phyloP scores from a whole-genome alignment of 345 rosid species.

The Eucalyptus grandis region DNA sequence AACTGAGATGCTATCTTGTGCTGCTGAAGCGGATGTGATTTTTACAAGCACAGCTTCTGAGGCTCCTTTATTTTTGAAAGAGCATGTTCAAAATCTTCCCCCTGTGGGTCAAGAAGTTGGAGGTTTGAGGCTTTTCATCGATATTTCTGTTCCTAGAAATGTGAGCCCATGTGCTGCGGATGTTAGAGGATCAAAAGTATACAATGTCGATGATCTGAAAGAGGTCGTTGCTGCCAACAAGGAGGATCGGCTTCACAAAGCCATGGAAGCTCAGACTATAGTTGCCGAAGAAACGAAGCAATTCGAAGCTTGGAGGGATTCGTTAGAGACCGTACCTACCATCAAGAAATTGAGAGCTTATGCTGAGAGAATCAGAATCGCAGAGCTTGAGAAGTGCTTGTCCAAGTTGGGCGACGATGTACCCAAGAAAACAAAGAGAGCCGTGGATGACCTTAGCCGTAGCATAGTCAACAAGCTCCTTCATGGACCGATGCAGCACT shows the following conservation, averaged over 20 bases:
- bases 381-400: slow-evolving; percentile 82
- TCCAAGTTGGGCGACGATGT: slow-evolving; percentile 89
- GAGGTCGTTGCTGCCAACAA: slow-evolving; percentile 99
- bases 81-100: slow-evolving; percentile 50
- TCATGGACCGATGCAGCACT: slow-evolving; percentile 97
- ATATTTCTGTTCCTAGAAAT: slow-evolving; percentile 87
- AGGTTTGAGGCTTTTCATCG: slow-evolving; percentile 64
- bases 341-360: slow-evolving; percentile 92
- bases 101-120: slow-evolving; percentile 41
- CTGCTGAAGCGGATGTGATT: slow-evolving; percentile 78
- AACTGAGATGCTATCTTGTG: slow-evolving; percentile 53
- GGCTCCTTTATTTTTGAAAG: slow-evolving; percentile 61
- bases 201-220: slow-evolving; percentile 91
- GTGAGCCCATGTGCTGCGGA: slow-evolving; percentile 72
- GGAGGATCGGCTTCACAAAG: slow-evolving; percentile 86
- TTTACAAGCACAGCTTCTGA: slow-evolving; percentile 95
- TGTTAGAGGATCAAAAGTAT: slow-evolving; percentile 42
- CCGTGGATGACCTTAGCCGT: slow-evolving; percentile 84
- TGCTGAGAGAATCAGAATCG: slow-evolving; percentile 76
- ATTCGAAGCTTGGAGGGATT: slow-evolving; percentile 95
- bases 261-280: slow-evolving; percentile 90
- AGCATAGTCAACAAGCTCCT: slow-evolving; percentile 92
- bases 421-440: slow-evolving; percentile 75
- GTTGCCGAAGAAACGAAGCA: slow-evolving; percentile 70
- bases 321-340: slow-evolving; percentile 88